phyloP scores from a whole-genome alignment of 208 protist species.

The Herpetomonas samuelpessoai region DNA sequence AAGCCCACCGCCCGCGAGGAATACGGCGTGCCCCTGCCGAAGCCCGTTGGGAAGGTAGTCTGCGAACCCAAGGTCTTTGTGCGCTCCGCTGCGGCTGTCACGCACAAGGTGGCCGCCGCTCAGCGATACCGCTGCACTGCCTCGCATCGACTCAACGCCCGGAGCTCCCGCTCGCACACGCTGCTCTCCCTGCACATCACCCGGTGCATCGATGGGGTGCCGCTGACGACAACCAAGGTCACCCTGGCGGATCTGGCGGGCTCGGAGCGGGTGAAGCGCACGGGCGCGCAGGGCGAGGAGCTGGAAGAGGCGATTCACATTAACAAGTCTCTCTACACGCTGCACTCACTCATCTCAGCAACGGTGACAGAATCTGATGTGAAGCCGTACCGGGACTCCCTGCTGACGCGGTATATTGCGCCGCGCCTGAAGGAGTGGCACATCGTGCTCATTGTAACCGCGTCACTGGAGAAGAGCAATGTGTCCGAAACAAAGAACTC shows the following conservation, averaged over 20 bases:
- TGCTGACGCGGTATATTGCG: slow-evolving; percentile 68
- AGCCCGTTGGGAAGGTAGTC: slow-evolving; percentile 23
- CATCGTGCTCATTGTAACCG: slow-evolving; percentile 67
- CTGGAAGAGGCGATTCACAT: slow-evolving; percentile 90
- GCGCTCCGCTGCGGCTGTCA: slow-evolving; percentile 26
- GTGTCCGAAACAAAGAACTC: slow-evolving; percentile 65
- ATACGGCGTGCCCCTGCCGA: slow-evolving; percentile 20
- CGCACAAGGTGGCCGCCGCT: slow-evolving; percentile 22
- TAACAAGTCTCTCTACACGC: slow-evolving; percentile 87
- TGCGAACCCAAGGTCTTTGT: slow-evolving; percentile 51
- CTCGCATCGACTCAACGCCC: slow-evolving; percentile 51
- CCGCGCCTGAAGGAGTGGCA: slow-evolving; percentile 57
- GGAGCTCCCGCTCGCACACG: slow-evolving; percentile 61
- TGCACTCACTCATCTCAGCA: slow-evolving; percentile 72
- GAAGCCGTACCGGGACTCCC: slow-evolving; percentile 42
- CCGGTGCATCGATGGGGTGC: slow-evolving; percentile 46
- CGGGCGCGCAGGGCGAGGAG: slow-evolving; percentile 63
- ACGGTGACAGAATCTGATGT: slow-evolving; percentile 30
- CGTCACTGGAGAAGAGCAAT: slow-evolving; percentile 54
- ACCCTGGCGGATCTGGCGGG: slow-evolving; percentile 94
- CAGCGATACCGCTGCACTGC: slow-evolving; percentile 38
- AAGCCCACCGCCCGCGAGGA: slow-evolving; percentile 6
- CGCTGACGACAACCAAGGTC: slow-evolving; percentile 41
- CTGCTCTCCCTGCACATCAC: slow-evolving; percentile 69
- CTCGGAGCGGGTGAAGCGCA: slow-evolving; percentile 85